Base-by-base conservation (phyloP, 2,329 filamentous ascomycete genomes). In the Colletotrichum horii region DNA sequence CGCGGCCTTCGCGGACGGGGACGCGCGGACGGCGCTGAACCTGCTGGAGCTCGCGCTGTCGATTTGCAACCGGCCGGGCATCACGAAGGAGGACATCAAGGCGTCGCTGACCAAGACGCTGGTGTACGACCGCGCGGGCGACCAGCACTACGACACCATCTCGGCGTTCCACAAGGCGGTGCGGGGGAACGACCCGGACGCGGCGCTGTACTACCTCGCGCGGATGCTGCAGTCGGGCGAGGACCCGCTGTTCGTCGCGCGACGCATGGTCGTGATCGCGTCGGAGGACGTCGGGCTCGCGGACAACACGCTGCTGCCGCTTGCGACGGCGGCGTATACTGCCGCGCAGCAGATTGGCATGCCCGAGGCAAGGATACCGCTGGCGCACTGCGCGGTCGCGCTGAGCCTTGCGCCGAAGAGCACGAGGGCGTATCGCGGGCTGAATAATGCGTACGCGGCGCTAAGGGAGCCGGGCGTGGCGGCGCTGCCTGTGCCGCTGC, bases 61-160 rank as follows among this genome's bases (percentile, higher is more conserved):
- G 43, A 88, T 98, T 1, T 93, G 94, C 8, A 83, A 84, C 4
- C 89, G 91, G 8, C 88, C 90, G 0, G 87, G 88, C 12, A 92
- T 94, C 77, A 97, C 95, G 0, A 92, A 93, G 77, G 92, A 94
- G 8, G 91, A 92, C 74, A 92, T 99, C 82, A 98, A 98, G 82
- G 88, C 92, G 2, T 91, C 94, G 4, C 89, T 99, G 12, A 98
- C 96, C 4, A 96, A 96, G 82, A 98, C 96, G 0, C 88, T 98
- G 3, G 96, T 98, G 16, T 98, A 98, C 85, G 97, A 99, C 84
- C 93, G 97, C 70, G 95, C 94, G 1, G 96, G 97, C 68, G 97
- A 99, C 84, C 95, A 98, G 83, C 97, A 98, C 85, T 99, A 98
- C 87, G 96, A 99, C 82, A 97, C 95, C 69, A 98, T 99, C 81